Conservation (phyloP, 257 asterid species). For the Forsythia viridissima region DNA sequence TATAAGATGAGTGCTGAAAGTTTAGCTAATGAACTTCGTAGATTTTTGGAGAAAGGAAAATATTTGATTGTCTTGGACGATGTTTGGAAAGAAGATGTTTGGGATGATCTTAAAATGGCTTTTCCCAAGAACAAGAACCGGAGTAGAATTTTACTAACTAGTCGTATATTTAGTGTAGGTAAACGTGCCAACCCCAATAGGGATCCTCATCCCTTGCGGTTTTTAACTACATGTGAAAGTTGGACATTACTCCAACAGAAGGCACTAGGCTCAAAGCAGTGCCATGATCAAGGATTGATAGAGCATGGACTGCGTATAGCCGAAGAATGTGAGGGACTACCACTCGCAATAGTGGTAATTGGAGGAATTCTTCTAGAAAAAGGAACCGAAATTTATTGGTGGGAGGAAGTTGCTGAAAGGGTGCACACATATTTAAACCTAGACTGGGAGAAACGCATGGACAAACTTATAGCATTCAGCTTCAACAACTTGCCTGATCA, state of each 20-base stretch:
- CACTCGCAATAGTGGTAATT: slow-evolving; percentile 60
- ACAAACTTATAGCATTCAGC: slow-evolving; percentile 45
- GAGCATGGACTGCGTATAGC: slow-evolving; percentile 44
- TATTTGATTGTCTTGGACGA: slow-evolving; percentile 63
- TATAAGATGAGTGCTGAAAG: slow-evolving; percentile 39
- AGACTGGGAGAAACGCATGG: slow-evolving; percentile 44
- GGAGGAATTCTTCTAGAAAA: slow-evolving; percentile 58
- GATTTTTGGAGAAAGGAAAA: slow-evolving; percentile 35
- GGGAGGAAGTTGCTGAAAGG: background rate
- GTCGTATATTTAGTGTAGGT: slow-evolving; percentile 43
- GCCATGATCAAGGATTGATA: slow-evolving; percentile 39
- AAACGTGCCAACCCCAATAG: slow-evolving; percentile 38
- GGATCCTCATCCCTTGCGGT: slow-evolving; percentile 41
- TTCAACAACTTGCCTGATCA: slow-evolving; percentile 52
- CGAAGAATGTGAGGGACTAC: slow-evolving; percentile 45
- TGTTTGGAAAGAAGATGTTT: slow-evolving; percentile 51
- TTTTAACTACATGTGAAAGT: slow-evolving; percentile 40
- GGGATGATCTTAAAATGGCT: slow-evolving; percentile 50
- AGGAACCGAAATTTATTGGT: slow-evolving; percentile 28
- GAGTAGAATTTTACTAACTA: slow-evolving; percentile 56
- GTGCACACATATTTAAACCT: slow-evolving; percentile 43
- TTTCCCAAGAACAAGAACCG: slow-evolving; percentile 48
- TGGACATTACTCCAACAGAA: slow-evolving; percentile 46
- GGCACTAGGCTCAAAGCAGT: slow-evolving; percentile 45
- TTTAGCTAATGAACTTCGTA: slow-evolving; percentile 35